Percentiles rank a stretch among this genome's conserved stretches.
Evolutionary conservation across 1,284 basidiomycete species (phyloP).

Genomic region (Hemileia vastatrix): DNA sequence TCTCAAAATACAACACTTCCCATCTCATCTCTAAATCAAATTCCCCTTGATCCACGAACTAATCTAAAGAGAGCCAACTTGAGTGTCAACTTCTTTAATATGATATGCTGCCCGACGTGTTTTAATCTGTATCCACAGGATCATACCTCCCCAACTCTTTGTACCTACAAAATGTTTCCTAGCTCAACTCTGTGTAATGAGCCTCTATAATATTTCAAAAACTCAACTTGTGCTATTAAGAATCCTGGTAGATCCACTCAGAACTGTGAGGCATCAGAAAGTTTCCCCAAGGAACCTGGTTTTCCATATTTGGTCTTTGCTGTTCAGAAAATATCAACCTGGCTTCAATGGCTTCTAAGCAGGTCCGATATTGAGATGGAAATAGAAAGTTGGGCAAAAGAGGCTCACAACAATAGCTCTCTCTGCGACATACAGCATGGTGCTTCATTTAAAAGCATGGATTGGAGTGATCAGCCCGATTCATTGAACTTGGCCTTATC

Average conservation of each 20-base stretch:
- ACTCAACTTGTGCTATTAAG: not conserved
- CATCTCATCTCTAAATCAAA: no score
- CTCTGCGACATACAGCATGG: conserved; percentile 8
- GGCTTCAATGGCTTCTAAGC: conserved; percentile 8
- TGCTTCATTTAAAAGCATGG: not conserved
- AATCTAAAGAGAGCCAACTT: no score
- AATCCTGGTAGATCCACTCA: no score
- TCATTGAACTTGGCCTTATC: conserved; percentile 7
- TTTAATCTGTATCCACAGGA: no score
- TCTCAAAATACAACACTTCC: no score
- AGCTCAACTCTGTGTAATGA: not conserved
- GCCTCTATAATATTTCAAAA: not conserved
- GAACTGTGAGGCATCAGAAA: no score
- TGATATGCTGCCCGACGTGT: conserved; percentile 3
- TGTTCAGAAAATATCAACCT: conserved; percentile 2
- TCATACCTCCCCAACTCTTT: not conserved
- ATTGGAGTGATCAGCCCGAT: not conserved
- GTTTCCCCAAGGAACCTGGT: no score
- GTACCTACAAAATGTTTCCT: not conserved
- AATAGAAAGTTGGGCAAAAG: not conserved
- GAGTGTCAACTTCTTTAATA: conserved; percentile 1
- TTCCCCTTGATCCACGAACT: no score
- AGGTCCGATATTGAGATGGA: conserved; percentile 5
- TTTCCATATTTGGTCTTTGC: conserved; percentile 1
- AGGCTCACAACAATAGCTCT: not conserved